A percentile compares a stretch with the other conserved stretches of the same genome.
These are phyloP conservation scores for Penicillium fimorum DNA, from an alignment of 495 filamentous ascomycete species.

Conservation along the genomic window DNA sequence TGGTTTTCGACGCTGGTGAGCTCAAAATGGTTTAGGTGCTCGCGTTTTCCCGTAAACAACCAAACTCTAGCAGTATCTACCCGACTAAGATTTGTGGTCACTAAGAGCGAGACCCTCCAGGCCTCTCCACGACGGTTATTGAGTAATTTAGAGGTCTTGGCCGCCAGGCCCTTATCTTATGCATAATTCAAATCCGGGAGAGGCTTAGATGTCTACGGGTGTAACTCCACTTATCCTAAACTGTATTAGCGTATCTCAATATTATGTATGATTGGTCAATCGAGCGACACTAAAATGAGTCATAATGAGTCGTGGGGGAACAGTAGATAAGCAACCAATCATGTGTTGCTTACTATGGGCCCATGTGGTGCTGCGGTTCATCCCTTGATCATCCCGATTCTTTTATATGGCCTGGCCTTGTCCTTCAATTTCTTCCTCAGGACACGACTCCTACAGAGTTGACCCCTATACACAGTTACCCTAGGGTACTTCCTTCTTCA, in stretches of 20 bases:
- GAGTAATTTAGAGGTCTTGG: no score
- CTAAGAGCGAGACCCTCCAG: no score
- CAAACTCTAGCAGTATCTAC: no score
- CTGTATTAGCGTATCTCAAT: background rate
- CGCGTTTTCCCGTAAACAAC: no score
- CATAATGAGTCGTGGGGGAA: constrained; percentile 26
- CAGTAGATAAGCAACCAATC: constrained; percentile 17
- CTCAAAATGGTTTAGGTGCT: no score
- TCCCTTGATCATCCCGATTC: constrained; percentile 1
- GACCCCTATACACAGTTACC: background rate
- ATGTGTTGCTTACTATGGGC: background rate
- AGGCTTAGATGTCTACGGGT: background rate
- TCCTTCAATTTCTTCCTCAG: constrained; percentile 25
- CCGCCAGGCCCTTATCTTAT: background rate
- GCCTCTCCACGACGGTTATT: no score
- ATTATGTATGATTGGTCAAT: constrained; percentile 12
- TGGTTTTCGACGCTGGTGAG: no score
- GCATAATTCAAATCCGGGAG: background rate
- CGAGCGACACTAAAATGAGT: constrained; percentile 31
- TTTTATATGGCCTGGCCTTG: constrained; percentile 13
- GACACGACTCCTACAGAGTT: constrained; percentile 23
- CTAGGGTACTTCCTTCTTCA: background rate
- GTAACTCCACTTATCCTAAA: background rate
- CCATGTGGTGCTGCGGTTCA: constrained; percentile 8
- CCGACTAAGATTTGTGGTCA: no score